Evolutionary conservation across 2,329 filamentous ascomycete genomes (phyloP), one percentile per base, ranked within the genome.

Genomic region (Setomelanomma holmii): DNA sequence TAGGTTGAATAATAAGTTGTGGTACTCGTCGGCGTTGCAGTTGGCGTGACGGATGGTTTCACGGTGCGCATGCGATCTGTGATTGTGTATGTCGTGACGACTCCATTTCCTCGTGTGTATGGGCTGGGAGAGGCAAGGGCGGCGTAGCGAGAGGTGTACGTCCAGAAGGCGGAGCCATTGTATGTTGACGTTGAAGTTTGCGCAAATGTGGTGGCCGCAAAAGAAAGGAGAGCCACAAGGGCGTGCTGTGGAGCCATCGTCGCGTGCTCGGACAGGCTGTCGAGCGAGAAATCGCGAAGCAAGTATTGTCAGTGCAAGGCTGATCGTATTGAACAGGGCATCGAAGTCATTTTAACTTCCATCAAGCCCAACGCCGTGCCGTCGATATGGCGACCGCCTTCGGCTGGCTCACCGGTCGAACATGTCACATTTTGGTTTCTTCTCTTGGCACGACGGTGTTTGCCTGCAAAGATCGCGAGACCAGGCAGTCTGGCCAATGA

Each of bases 41-140:
- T 69, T 3, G 69, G 69, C 1, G 62, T 71, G 8, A 66, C 69
- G 4, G 43, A 45, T 5, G 56, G 46, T 20, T 68, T 68, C 36
- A 72, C 58, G 0, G 54, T 66, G 14, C 60, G 55, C 35, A 53
- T 45, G 16, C 47, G 45, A 17, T 35, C 30, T n/a, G 54, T 61
- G 16, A 51, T 45, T 0, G 49, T 51, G 33, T 57, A 54, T 24
- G 55, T 55, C 10, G 49, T 44, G 14, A 60, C 45, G 11, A 23
- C 27, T 27, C 43, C 48, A 38, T 51, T 45, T 11, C 33, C 16
- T 33, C 49, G 58, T 14, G 64, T 68, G 23, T 65, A 66, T 5
- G 44, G 30, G 17, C 40, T 52, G 10, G 52, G 47, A 11, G 60
- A 55, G n/a, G 56, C 51, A 7, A 39, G 53, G 5, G 64, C 61